phyloP scores from a whole-genome alignment of 371 early-diverging fungal genomes.

The Apophysomyces ossiformis region DNA sequence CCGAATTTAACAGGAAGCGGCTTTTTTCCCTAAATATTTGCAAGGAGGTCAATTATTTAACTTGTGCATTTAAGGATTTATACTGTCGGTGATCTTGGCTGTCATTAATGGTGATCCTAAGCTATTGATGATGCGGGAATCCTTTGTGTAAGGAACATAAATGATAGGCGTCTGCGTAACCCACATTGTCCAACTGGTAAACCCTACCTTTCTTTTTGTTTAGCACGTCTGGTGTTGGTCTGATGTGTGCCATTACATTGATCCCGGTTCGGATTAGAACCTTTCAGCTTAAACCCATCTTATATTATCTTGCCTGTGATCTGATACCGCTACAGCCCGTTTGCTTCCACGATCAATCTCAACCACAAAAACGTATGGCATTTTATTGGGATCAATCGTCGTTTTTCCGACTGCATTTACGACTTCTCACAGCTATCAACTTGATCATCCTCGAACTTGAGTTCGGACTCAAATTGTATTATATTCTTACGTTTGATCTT shows the following conservation, averaged over 20 bases:
- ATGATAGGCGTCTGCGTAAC: background rate
- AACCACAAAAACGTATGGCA: constrained; percentile 31
- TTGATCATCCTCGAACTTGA: constrained; percentile 42
- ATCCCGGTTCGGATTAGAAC: constrained; percentile 36
- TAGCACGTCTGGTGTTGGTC: constrained; percentile 42
- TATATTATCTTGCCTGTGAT: constrained; percentile 45
- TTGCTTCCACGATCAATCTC: constrained; percentile 15
- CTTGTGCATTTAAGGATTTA: constrained; percentile 37
- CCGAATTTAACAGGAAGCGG: background rate
- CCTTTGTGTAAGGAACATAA: constrained; percentile 41
- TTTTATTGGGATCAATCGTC: constrained; percentile 42
- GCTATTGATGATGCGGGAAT: constrained; percentile 52
- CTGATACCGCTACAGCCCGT: constrained; percentile 38
- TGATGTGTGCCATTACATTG: constrained; percentile 36
- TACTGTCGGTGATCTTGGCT: constrained; percentile 50
- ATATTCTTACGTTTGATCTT: constrained; percentile 43
- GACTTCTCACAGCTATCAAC: constrained; percentile 40
- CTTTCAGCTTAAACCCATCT: constrained; percentile 44
- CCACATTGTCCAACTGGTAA: background rate
- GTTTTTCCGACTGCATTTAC: constrained; percentile 35
- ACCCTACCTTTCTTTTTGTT: background rate
- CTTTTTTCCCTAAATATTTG: background rate
- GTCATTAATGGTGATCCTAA: constrained; percentile 50
- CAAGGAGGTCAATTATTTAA: constrained; percentile 2
- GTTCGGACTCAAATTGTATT: constrained; percentile 48